Conservation (phyloP, 2,329 filamentous ascomycete species). For the Fonsecaea erecta region DNA sequence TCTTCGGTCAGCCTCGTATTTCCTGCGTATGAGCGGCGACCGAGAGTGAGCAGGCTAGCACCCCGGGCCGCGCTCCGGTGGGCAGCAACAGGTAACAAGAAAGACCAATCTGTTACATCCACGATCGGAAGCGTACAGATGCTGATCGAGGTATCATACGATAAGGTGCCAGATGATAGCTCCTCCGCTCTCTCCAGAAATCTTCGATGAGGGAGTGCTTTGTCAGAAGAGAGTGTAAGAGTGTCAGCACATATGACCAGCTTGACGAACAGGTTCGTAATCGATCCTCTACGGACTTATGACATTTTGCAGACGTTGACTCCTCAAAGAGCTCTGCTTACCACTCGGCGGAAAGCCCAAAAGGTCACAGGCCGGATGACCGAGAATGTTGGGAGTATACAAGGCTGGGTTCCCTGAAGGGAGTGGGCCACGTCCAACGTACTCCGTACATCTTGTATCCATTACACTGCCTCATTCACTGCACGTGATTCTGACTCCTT, state of each 20-base stretch:
- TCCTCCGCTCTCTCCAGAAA: neutral
- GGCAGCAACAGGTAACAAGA: neutral
- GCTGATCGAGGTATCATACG: neutral
- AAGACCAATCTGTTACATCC: neutral
- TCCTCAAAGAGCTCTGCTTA: neutral
- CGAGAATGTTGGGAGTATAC: neutral
- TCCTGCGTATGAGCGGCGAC: neutral
- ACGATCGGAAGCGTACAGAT: neutral
- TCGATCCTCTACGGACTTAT: neutral
- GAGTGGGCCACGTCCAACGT: too few relatives aligned
- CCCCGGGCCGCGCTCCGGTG: neutral
- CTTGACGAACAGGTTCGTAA: neutral
- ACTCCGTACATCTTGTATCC: too few relatives aligned
- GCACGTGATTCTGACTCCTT: too few relatives aligned
- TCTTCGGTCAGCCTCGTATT: neutral
- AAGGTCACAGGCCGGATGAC: neutral
- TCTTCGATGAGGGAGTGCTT: neutral
- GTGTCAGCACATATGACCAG: neutral
- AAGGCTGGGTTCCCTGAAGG: neutral
- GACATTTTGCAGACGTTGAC: neutral
- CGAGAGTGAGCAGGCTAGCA: too few relatives aligned
- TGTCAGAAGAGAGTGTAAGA: neutral
- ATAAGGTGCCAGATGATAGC: neutral
- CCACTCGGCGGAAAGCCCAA: neutral
- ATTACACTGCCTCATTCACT: too few relatives aligned